A percentile compares a stretch with the other conserved stretches of the same genome.
Conservation (phyloP, 2,329 filamentous ascomycete genomes). For the Xylariales sp. region DNA sequence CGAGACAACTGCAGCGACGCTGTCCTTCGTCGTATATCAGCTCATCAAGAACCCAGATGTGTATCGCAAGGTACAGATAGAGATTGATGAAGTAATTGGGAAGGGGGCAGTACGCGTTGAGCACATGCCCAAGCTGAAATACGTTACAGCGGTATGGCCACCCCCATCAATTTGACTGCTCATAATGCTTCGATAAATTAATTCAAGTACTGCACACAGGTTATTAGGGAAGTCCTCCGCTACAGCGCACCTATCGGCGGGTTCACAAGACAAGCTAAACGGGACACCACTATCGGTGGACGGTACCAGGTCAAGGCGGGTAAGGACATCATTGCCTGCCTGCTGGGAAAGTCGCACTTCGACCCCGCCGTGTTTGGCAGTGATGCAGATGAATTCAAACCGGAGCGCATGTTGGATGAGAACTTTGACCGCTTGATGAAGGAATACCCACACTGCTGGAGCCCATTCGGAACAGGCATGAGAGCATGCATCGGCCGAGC, state of each 20-base stretch:
- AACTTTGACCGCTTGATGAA: conserved; percentile 25
- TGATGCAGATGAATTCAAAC: conserved; percentile 53
- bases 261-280: conserved; percentile 36
- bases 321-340: conserved; percentile 34
- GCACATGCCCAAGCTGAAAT: conserved; percentile 46
- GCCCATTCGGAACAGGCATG: conserved; percentile 50
- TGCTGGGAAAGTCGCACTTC: conserved; percentile 46
- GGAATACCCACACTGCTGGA: conserved; percentile 37
- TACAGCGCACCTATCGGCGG: conserved; percentile 44
- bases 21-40: conserved; percentile 45
- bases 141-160: conserved; percentile 37
- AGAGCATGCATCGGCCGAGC: conserved; percentile 48
- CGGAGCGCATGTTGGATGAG: conserved; percentile 59
- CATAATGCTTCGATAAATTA: neutral
- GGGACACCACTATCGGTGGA: conserved; percentile 43
- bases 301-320: conserved; percentile 47
- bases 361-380: conserved; percentile 54
- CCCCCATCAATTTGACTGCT: neutral
- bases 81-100: conserved; percentile 48
- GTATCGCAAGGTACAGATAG: conserved; percentile 43
- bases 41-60: conserved; percentile 44
- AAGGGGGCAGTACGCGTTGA: conserved; percentile 36
- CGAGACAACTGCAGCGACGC: conserved; percentile 49
- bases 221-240: conserved; percentile 52
- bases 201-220: conserved; percentile 35